Base-by-base conservation (phyloP, 208 protist genomes). In the Trypanosoma boissoni region DNA sequence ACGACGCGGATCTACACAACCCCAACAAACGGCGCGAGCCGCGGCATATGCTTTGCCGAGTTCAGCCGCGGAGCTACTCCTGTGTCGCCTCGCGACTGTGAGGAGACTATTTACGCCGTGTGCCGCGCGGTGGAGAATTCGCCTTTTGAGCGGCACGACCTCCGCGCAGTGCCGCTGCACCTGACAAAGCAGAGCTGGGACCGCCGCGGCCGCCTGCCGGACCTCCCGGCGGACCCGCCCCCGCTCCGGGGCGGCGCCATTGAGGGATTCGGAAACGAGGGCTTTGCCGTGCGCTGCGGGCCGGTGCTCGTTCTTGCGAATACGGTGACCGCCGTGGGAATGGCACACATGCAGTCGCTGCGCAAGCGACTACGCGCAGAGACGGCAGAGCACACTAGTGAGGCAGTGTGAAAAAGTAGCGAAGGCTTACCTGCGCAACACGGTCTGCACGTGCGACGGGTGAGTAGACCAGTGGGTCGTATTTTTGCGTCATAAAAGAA, bases 41-140 rank as follows among this genome's bases (percentile, higher is more conserved):
- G 83, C 9, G 88, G 88, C 16, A 65, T 80, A 58, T 88, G 80
- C 72, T 89, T 95, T 34, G 78, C 92, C 9, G 84, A 95, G 66
- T 95, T 91, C 58, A 42, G 49, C 29, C 2, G n/a, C 18, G 36
- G 12, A 7, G 26, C 27, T 3, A 56, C 54, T 21, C 18, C 31
- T 2, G 55, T 50, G 23, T 18, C 21, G 14, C 2, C 20, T 8
- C 49, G 45, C 24, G 58, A 67, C 16, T 50, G 32, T 4, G 53
- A 53, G 36, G 36, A 63, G 39, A 44, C 45, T 37, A 10, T 54
- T 32, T 41, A 59, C 3, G 48, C 68, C n/a, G 65, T 92, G 46
- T 71, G 81, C 64, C 48, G 69, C 6, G 10, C 58, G 0, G 69
- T 94, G 23, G 79, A 88, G 62, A 43, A 64, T 24, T 73, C 60